Conservation (phyloP, 441 rosid species). For the Melastoma candidum region DNA sequence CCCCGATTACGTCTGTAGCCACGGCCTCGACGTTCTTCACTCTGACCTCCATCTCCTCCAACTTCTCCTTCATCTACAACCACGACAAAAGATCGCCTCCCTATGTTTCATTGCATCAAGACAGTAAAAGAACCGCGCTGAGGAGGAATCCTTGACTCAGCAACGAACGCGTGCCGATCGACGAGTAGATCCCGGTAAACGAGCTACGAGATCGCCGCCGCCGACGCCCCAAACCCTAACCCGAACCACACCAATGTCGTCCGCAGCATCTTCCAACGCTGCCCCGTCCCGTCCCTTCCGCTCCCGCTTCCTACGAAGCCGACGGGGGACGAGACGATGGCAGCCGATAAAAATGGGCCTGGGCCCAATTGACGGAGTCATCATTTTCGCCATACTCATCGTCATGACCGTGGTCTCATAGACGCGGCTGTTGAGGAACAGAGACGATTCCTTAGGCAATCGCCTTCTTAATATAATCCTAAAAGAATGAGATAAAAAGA, state of each 20-base stretch:
- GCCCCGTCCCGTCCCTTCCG: too few species aligned
- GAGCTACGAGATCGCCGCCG: constrained; percentile 57
- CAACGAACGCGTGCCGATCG: constrained; percentile 51
- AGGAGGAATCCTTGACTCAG: constrained; percentile 30
- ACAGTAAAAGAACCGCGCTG: background rate
- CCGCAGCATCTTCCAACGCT: constrained; percentile 43
- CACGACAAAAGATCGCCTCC: too few species aligned
- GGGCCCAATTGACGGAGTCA: too few species aligned
- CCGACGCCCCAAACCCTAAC: constrained; percentile 52
- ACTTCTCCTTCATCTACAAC: constrained; percentile 46
- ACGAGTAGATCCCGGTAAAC: constrained; percentile 64
- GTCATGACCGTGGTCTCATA: constrained; percentile 31
- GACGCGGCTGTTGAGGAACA: constrained; percentile 26
- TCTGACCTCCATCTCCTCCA: constrained; percentile 53
- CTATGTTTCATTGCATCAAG: background rate
- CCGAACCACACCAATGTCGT: constrained; percentile 83
- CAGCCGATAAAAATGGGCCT: too few species aligned
- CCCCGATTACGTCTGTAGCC: constrained; percentile 31
- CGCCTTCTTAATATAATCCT: too few species aligned
- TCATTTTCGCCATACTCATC: constrained; percentile 27
- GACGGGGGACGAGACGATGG: too few species aligned
- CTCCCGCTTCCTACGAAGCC: too few species aligned
- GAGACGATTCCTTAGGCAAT: background rate
- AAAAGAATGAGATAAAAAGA: too few species aligned
- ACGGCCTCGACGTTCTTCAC: constrained; percentile 50